phyloP scores from a whole-genome alignment of 257 asterid species.

The Cruciata laevipes region DNA sequence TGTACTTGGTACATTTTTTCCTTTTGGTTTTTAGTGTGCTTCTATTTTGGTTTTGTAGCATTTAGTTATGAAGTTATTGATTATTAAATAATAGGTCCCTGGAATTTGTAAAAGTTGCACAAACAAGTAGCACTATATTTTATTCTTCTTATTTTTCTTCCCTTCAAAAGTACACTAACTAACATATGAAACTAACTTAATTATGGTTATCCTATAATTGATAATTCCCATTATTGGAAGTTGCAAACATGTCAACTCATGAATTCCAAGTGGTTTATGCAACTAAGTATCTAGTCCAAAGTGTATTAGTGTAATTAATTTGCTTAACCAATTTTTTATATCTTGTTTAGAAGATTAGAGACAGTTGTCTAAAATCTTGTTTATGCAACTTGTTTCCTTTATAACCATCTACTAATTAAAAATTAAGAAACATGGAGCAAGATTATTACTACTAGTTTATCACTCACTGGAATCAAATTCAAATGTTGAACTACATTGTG shows the following conservation, averaged over 20 bases:
- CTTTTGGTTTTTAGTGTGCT: not conserved
- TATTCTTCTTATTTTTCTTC: not conserved
- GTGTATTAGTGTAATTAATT: not conserved
- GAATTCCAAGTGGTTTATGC: not conserved
- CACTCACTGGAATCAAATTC: not conserved
- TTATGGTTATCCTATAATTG: not conserved
- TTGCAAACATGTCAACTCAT: not conserved
- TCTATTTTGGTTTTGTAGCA: not conserved
- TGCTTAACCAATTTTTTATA: not conserved
- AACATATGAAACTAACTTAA: not conserved
- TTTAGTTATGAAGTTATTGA: no score
- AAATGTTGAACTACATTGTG: not conserved
- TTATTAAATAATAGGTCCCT: not conserved
- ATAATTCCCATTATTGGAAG: conserved; percentile 5
- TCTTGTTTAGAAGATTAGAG: not conserved
- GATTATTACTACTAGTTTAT: not conserved
- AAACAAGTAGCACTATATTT: not conserved
- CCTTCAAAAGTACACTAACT: not conserved
- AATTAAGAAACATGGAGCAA: not conserved
- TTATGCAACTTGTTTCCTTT: not conserved
- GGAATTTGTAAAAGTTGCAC: not conserved
- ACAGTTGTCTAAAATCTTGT: not conserved
- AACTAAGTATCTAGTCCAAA: not conserved
- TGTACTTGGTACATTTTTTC: not conserved
- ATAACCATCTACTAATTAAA: not conserved